Evolutionary conservation across 192 early-diverging fungal species (phyloP).

Genomic region (Podila epigama): DNA sequence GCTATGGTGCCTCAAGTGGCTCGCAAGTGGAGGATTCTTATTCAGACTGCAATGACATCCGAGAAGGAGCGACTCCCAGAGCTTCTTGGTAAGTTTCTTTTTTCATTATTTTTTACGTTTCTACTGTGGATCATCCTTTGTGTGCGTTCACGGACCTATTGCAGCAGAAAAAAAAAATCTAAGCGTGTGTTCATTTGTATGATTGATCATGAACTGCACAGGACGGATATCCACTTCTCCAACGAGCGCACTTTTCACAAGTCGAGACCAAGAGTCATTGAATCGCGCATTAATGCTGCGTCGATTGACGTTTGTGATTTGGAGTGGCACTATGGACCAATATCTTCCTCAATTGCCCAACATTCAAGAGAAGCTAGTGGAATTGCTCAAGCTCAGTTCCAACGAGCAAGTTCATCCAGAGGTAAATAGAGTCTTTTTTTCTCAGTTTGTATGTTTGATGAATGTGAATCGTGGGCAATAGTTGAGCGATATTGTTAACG

Average conservation of each 20-base stretch:
- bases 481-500: no score
- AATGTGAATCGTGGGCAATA: background rate
- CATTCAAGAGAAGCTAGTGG: conserved; percentile 89
- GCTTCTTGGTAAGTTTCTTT: conserved; percentile 59
- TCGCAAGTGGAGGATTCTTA: conserved; percentile 72
- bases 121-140: background rate
- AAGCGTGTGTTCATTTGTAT: background rate
- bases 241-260: conserved; percentile 78
- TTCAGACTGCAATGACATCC: conserved; percentile 71
- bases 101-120: background rate
- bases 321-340: conserved; percentile 75
- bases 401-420: conserved; percentile 80
- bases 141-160: background rate
- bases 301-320: conserved; percentile 83
- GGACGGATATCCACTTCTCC: conserved; percentile 76
- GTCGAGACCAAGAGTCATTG: conserved; percentile 80
- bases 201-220: conserved; percentile 9
- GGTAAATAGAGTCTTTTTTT: conserved; percentile 17
- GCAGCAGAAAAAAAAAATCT: no score
- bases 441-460: background rate
- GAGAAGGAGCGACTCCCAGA: conserved; percentile 85
- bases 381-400: conserved; percentile 77
- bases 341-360: conserved; percentile 79
- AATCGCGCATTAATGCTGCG: conserved; percentile 73
- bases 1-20: conserved; percentile 60